Percentiles rank a stretch among this genome's conserved stretches.
These are phyloP conservation scores for Acanthamoeba culbertsoni DNA, from an alignment of 208 protist species.

Conservation along the genomic window DNA sequence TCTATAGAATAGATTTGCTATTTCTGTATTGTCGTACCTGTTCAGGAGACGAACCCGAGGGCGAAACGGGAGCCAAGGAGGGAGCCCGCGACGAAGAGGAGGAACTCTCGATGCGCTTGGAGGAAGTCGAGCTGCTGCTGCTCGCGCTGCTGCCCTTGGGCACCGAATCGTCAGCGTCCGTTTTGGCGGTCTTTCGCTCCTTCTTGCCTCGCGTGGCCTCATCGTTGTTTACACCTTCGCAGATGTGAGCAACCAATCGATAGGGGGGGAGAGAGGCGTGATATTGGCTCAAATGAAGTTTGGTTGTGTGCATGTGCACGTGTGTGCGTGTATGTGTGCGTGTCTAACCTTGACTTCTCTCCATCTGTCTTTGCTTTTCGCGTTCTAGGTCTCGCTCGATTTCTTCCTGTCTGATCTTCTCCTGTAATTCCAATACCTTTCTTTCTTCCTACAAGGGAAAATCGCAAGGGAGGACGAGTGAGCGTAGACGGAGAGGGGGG, in stretches of 20 bases:
- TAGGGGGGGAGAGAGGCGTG: too few relatives aligned
- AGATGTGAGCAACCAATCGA: too few relatives aligned
- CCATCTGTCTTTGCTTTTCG: constrained; percentile 64
- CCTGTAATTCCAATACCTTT: constrained; percentile 28
- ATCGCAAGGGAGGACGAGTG: too few relatives aligned
- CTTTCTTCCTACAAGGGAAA: background rate
- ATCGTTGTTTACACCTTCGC: too few relatives aligned
- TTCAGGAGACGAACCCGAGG: background rate
- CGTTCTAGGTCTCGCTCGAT: constrained; percentile 61
- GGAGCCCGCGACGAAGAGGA: background rate
- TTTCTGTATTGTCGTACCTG: background rate
- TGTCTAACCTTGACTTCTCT: background rate
- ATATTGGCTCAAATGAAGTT: too few relatives aligned
- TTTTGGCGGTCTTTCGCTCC: background rate
- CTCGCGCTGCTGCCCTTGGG: too few relatives aligned
- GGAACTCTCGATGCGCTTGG: too few relatives aligned
- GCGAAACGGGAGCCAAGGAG: background rate
- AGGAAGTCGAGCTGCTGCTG: too few relatives aligned
- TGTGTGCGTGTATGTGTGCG: background rate
- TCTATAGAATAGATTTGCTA: background rate
- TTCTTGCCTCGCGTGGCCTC: background rate
- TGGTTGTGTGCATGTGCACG: background rate
- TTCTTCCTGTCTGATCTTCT: constrained; percentile 65
- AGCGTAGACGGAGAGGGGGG: too few relatives aligned
- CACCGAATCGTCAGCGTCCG: background rate